A percentile compares a stretch with the other conserved stretches of the same genome.
These are phyloP conservation scores for Pythium biforme DNA, from an alignment of 352 stramenopile species.

Conservation along the genomic window DNA sequence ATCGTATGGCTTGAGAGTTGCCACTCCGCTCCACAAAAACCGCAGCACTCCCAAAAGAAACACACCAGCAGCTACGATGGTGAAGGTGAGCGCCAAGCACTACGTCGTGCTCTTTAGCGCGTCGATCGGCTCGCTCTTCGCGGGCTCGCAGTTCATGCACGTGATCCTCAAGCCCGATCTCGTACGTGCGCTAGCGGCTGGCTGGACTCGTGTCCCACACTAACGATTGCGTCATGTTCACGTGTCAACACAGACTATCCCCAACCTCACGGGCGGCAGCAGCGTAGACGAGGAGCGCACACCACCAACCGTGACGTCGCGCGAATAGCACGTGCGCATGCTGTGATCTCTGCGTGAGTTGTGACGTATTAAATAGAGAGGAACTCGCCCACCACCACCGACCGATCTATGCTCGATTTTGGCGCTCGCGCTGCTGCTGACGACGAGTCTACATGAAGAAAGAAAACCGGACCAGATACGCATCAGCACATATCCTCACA, in stretches of 20 bases:
- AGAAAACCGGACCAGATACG: neutral
- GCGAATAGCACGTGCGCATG: neutral
- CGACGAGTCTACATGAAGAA: constrained; percentile 36
- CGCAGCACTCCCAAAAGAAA: neutral
- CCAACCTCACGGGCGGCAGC: constrained; percentile 27
- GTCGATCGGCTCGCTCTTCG: constrained; percentile 80
- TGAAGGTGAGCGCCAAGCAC: constrained; percentile 71
- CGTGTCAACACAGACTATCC: constrained; percentile 49
- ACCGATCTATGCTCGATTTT: constrained; percentile 31
- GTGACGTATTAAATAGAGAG: constrained; percentile 24
- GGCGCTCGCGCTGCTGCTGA: constrained; percentile 50
- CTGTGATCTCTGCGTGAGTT: too few relatives aligned
- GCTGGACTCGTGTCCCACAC: neutral
- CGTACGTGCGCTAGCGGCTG: constrained; percentile 30
- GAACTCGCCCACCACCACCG: neutral
- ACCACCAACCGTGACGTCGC: neutral
- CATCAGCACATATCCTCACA: neutral
- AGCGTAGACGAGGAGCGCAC: constrained; percentile 21
- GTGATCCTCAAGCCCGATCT: constrained; percentile 78
- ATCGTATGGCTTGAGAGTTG: neutral
- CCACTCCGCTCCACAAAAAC: neutral
- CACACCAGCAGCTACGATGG: constrained; percentile 23
- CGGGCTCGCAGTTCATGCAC: constrained; percentile 83
- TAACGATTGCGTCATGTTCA: neutral
- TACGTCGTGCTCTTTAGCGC: constrained; percentile 70